Base-by-base conservation (phyloP, 139 green algal genomes). In the Tetradesmus lagerheimii region DNA sequence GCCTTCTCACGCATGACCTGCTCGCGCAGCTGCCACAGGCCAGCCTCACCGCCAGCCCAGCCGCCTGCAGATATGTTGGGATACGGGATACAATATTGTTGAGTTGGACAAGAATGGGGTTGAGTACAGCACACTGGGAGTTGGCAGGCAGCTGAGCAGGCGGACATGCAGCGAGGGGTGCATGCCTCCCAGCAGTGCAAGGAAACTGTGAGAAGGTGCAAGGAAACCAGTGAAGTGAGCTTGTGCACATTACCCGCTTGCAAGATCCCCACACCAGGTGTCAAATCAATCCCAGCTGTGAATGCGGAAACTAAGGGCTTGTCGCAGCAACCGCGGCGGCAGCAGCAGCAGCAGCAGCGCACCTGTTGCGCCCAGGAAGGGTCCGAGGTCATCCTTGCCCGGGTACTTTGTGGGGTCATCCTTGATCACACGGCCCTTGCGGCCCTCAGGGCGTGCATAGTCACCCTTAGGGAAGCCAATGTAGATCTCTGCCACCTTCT, bases 331-430 rank as follows among this genome's bases (percentile, higher is more conserved):
- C 62, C 16, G 62, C 62, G 8, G 11, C 78, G 11, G 6, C 39
- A 84, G 78, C 78, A 35, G 78, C 77, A 6, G 37, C 35, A n/a
- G 25, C 25, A n/a, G 5, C 37, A 8, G 0, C 85, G 6, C 74
- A 86, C 86, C 86, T 66, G 76, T 86, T 34, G 88, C 88, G n/a
- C 88, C 79, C 15, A 43, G 43, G 57, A 93, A 39, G 38, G 39
- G 39, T 29, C 93, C 94, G 6, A 94, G 39, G 82, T 93, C 86
- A 77, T 96, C 95, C 80, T 95, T 95, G 77, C 9, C 53, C 1
- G 94, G 94, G 82, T 96, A 96, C 80, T 94, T 96, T 9, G 37
- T 57, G 38, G 94, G 91, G 86, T 98, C 95, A 77, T 97, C 96
- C 90, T 92, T 91, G 83, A 97, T 94, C 37, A 94, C 85, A 45